Evolutionary conservation across 108 stramenopile genomes (phyloP).

Genomic region (Aurantiochytrium sp.): DNA sequence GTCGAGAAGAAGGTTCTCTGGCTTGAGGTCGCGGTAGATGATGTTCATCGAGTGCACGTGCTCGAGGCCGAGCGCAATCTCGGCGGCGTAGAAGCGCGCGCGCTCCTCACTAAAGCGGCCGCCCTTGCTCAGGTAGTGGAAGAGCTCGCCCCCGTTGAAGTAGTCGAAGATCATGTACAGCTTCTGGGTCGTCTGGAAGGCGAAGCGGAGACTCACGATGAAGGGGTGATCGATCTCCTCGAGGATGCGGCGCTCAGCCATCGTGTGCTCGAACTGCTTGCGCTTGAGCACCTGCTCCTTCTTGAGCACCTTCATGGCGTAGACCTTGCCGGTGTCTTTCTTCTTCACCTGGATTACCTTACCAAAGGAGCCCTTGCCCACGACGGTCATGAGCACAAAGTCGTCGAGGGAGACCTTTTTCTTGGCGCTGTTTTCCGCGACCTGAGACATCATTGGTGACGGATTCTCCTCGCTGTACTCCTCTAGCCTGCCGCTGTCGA

Average conservation of each 20-base stretch:
- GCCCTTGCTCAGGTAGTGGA: slow-evolving; percentile 55
- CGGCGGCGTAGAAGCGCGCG: slow-evolving; percentile 62
- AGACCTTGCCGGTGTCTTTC: slow-evolving; percentile 42
- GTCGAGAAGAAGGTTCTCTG: slow-evolving; percentile 60
- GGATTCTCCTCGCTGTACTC: background rate
- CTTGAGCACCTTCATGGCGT: slow-evolving; percentile 62
- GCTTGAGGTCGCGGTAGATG: slow-evolving; percentile 87
- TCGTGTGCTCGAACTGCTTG: slow-evolving; percentile 46
- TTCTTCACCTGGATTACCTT: slow-evolving; percentile 48
- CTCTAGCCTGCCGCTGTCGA: background rate
- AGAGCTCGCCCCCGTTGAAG: slow-evolving; percentile 63
- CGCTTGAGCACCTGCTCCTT: slow-evolving; percentile 54
- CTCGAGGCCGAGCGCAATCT: slow-evolving; percentile 63
- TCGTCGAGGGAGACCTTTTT: slow-evolving; percentile 42
- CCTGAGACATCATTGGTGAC: background rate
- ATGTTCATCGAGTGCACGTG: slow-evolving; percentile 74
- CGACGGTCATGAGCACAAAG: slow-evolving; percentile 42
- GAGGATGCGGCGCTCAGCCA: slow-evolving; percentile 61
- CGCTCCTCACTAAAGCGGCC: slow-evolving; percentile 58
- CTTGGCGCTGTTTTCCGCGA: slow-evolving; percentile 22
- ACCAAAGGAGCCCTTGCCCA: slow-evolving; percentile 50
- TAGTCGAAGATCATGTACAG: slow-evolving; percentile 63
- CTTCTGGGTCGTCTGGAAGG: slow-evolving; percentile 63
- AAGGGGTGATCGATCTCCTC: slow-evolving; percentile 63
- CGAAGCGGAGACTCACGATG: slow-evolving; percentile 58